A percentile compares a stretch with the other conserved stretches of the same genome.
These are phyloP conservation scores for Hirschfeldia incana DNA, from an alignment of 345 rosid genomes.

Conservation along the genomic window DNA sequence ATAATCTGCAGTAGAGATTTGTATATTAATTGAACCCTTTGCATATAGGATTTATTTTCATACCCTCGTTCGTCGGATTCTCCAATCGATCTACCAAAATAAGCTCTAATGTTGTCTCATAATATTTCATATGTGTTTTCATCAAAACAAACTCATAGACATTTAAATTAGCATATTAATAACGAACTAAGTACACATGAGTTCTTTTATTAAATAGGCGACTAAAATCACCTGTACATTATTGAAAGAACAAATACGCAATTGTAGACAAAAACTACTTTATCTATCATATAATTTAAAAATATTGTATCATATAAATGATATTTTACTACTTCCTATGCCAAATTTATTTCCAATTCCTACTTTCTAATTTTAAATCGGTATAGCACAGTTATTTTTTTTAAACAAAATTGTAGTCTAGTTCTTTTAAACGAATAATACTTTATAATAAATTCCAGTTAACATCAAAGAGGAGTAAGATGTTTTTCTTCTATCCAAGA, in stretches of 20 bases:
- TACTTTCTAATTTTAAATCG: not conserved
- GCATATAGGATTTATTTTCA: not conserved
- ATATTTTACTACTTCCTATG: not conserved
- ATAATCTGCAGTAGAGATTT: not conserved
- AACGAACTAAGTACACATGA: not conserved
- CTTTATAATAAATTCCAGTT: not conserved
- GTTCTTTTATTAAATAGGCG: not conserved
- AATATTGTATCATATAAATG: not conserved
- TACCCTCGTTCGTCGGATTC: not conserved
- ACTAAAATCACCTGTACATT: not conserved
- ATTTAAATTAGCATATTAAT: not conserved
- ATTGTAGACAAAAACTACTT: not conserved
- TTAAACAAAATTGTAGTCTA: not conserved
- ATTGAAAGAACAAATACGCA: not conserved
- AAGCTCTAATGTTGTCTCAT: not conserved
- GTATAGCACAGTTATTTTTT: not conserved
- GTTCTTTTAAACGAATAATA: not conserved
- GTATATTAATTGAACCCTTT: not conserved
- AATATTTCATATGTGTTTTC: not conserved
- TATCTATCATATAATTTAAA: not conserved
- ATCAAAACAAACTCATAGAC: not conserved
- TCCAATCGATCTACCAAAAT: not conserved
- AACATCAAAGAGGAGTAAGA: not conserved
- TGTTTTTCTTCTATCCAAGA: slow-evolving; percentile 6
- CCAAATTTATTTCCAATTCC: not conserved